phyloP scores from a whole-genome alignment of 164 flowering plant species.

The Brasenia schreberi region DNA sequence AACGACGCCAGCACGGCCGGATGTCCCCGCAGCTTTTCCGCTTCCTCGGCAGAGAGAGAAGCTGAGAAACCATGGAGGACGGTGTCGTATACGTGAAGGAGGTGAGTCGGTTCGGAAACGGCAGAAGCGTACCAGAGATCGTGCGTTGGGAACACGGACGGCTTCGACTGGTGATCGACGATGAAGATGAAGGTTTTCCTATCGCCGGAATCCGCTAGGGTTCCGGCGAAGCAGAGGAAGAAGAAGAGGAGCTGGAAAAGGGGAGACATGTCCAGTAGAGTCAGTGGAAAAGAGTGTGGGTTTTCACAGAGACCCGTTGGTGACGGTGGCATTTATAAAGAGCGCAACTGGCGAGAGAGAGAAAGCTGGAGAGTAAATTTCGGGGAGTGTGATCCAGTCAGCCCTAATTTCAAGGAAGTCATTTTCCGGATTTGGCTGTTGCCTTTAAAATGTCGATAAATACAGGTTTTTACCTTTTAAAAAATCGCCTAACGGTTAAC shows the following conservation, averaged over 20 bases:
- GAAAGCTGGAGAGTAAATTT: neutral
- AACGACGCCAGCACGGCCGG: slow-evolving; percentile 65
- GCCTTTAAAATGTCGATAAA: no score
- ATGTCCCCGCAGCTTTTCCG: slow-evolving; percentile 21
- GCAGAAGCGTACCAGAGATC: slow-evolving; percentile 81
- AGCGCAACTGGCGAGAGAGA: neutral
- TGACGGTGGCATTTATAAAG: neutral
- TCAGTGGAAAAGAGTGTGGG: neutral
- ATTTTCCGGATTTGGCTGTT: neutral
- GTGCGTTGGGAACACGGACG: slow-evolving; percentile 75
- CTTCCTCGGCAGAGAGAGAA: slow-evolving; percentile 30
- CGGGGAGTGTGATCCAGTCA: neutral
- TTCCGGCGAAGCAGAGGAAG: slow-evolving; percentile 3
- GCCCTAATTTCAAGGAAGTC: neutral
- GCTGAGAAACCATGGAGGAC: slow-evolving; percentile 96
- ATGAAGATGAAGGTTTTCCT: slow-evolving; percentile 59
- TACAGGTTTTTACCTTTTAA: no score
- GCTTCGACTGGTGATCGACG: slow-evolving; percentile 49
- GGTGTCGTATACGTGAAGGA: slow-evolving; percentile 72
- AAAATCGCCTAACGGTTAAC: no score
- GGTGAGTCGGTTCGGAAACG: slow-evolving; percentile 31
- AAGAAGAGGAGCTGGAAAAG: slow-evolving; percentile 2
- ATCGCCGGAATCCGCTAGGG: slow-evolving; percentile 1
- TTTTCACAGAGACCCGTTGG: neutral
- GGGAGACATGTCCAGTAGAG: slow-evolving; percentile 1